Evolutionary conservation across 306 rosid genomes (phyloP).

Genomic region (Betula pendula): DNA sequence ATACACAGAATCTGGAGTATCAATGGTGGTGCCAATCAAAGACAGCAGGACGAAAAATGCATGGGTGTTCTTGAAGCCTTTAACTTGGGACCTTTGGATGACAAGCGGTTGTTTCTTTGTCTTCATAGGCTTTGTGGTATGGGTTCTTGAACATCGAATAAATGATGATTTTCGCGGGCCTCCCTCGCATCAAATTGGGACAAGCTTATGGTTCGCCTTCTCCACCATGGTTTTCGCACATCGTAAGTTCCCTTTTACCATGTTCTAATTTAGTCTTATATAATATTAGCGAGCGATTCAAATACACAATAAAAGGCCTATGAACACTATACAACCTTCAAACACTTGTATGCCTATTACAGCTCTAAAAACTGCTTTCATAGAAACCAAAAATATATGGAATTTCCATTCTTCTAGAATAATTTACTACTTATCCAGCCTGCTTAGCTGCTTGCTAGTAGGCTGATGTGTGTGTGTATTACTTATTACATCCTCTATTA

Average conservation of each 20-base stretch:
- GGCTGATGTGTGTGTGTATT: too few species aligned
- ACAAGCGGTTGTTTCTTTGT: conserved; percentile 43
- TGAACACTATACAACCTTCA: not conserved
- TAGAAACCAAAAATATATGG: too few species aligned
- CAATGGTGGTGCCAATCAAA: conserved; percentile 60
- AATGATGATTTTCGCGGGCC: conserved; percentile 61
- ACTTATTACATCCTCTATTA: too few species aligned
- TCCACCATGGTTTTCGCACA: conserved; percentile 59
- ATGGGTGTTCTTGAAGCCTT: conserved; percentile 69
- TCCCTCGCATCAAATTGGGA: conserved; percentile 52
- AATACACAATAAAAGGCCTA: not conserved
- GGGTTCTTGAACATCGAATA: conserved; percentile 60
- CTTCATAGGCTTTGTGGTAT: conserved; percentile 56
- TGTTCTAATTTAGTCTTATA: not conserved
- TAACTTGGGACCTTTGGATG: conserved; percentile 52
- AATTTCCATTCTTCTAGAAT: too few species aligned
- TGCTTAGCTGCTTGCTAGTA: too few species aligned
- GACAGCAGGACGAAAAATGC: conserved; percentile 35
- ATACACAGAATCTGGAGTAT: conserved; percentile 61
- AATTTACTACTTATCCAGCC: too few species aligned
- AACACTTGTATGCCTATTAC: too few species aligned
- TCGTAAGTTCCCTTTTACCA: conserved; percentile 32
- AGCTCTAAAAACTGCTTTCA: too few species aligned
- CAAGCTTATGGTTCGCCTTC: conserved; percentile 72
- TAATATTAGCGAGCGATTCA: not conserved